These are phyloP conservation scores for Rhazya stricta DNA, from an alignment of 257 asterid species.

Conservation along the genomic window DNA sequence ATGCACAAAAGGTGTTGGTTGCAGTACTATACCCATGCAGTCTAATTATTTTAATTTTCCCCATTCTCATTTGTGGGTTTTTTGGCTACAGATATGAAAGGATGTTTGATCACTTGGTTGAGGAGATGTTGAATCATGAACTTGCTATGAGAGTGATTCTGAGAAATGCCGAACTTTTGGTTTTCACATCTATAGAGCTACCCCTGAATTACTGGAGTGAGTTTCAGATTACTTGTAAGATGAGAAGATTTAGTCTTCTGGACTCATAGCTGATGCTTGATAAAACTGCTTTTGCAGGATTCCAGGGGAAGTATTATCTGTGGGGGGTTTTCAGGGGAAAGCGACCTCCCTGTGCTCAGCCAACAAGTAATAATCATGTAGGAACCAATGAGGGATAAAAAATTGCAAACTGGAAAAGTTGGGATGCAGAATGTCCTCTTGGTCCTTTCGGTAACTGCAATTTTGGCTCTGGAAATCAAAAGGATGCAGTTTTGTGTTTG, in stretches of 20 bases:
- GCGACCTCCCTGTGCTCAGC: slow-evolving; percentile 14
- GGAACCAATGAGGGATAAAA: slow-evolving; percentile 5
- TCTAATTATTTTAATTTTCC: slow-evolving; percentile 1
- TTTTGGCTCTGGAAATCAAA: slow-evolving; percentile 15
- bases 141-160: slow-evolving; percentile 54
- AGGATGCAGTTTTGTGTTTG: background rate
- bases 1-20: slow-evolving; percentile 38
- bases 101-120: slow-evolving; percentile 47
- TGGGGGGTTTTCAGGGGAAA: slow-evolving; percentile 79
- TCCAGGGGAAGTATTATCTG: slow-evolving; percentile 48
- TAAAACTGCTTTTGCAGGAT: slow-evolving; percentile 42
- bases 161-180: slow-evolving; percentile 71
- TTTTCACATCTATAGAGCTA: slow-evolving; percentile 63
- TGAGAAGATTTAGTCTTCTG: background rate
- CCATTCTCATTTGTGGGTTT: slow-evolving; percentile 7
- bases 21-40: background rate
- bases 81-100: slow-evolving; percentile 33
- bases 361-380: background rate
- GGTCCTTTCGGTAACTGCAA: slow-evolving; percentile 24
- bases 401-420: background rate
- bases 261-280: background rate
- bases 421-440: slow-evolving; percentile 19
- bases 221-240: slow-evolving; percentile 17
- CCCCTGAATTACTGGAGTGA: slow-evolving; percentile 68
- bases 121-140: slow-evolving; percentile 42